Evolutionary conservation across 2,329 filamentous ascomycete genomes (phyloP), one percentile per base, ranked within the genome.

Genomic region (Pseudodiploospora longispora): DNA sequence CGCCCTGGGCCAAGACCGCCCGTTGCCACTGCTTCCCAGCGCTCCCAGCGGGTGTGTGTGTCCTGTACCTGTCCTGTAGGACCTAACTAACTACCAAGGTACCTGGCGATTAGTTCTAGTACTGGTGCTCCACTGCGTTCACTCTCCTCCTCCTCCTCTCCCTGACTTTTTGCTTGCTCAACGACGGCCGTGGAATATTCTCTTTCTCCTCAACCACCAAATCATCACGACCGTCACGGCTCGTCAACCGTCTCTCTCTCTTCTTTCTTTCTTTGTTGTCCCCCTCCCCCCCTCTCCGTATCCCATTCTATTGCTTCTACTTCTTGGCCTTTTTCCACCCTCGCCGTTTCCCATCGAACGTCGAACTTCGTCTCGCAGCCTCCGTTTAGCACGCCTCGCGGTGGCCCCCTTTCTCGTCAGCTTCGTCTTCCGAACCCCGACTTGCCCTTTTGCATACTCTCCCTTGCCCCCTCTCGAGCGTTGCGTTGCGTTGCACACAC

Each of bases 341-440:
- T 52, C 51, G 48, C 48, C 48, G 42, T 56, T 52, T 46, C 47
- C 47, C 48, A 54, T 46, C 54, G 45, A 19, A 19, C 19, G 19
- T 19, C 19, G 19, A 19, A 48, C 48, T 44, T 48, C 47, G 45
- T 48, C 49, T 53, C 52, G 54, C 49, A 53, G 53, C 54, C 52
- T 46, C 42, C 44, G 34, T 42, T 41, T 41, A 48, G 42, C 50
- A 44, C 48, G 47, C 47, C 45, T 41, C 38, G 44, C 49, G 52
- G 52, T 53, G 49, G 53, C 59, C 62, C 54, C 59, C 59, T 64
- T 63, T 56, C 55, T 59, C 50, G 43, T 43, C 56, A 51, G 47
- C 51, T 39, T 57, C 54, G 52, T 46, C 48, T 19, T 52, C 52
- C 53, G 44, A 49, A 41, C 47, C 47, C 40, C 49, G 47, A 44